Conservation (phyloP, 768 basidiomycete genomes). For the Termitomyces sp. region DNA sequence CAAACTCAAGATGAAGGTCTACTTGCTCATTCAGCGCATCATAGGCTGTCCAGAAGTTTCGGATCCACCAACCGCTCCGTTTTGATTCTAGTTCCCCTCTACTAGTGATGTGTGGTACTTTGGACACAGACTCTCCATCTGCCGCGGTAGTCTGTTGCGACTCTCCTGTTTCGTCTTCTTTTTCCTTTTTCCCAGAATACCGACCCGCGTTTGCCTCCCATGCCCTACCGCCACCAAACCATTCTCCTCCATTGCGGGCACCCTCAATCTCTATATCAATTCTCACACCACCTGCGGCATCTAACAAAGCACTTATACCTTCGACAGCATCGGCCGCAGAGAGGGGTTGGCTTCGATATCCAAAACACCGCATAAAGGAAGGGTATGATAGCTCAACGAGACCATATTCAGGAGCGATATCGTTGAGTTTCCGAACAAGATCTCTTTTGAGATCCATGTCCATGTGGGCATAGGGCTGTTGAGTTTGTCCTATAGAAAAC, state of each 20-base stretch:
- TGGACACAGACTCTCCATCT: not conserved
- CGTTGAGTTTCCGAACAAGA: constrained; percentile 77
- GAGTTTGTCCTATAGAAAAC: constrained; percentile 91
- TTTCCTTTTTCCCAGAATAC: constrained; percentile 23
- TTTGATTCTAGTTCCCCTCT: constrained; percentile 24
- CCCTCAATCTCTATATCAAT: constrained; percentile 92
- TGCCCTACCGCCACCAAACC: constrained; percentile 82
- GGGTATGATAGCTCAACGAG: constrained; percentile 91
- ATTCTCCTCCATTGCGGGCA: constrained; percentile 87
- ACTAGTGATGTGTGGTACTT: constrained; percentile 29
- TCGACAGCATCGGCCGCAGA: constrained; percentile 95
- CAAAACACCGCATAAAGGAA: constrained; percentile 89
- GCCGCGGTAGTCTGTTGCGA: constrained; percentile 16
- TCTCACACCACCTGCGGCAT: constrained; percentile 86
- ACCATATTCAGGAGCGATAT: constrained; percentile 92
- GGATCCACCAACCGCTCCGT: constrained; percentile 73
- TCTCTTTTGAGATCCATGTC: constrained; percentile 88
- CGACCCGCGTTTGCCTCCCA: constrained; percentile 62
- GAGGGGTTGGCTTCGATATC: constrained; percentile 83
- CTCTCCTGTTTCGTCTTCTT: constrained; percentile 15
- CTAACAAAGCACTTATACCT: constrained; percentile 80
- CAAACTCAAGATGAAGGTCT: not conserved
- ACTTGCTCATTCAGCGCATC: constrained; percentile 90
- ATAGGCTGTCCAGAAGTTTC: constrained; percentile 95
- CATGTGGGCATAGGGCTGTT: constrained; percentile 94